Conservation (phyloP, 2,329 filamentous ascomycete species). For the Dactylonectria macrodidyma region DNA sequence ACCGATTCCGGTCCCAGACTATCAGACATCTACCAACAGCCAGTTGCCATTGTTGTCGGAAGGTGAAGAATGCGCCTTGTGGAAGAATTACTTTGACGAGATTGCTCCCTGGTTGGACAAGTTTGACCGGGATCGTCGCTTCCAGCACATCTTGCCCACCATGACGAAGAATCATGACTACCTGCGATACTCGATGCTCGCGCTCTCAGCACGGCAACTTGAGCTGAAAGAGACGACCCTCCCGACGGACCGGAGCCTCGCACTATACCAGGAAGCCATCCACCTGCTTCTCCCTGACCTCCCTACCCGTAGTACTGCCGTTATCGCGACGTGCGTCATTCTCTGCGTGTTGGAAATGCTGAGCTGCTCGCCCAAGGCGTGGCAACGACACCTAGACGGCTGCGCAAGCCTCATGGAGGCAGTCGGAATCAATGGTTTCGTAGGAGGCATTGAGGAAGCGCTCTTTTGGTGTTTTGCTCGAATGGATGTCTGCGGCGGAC, state of each 20-base stretch:
- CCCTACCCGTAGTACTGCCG: conserved; percentile 62
- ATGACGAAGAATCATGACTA: conserved; percentile 61
- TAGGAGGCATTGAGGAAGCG: conserved; percentile 64
- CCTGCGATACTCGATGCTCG: conserved; percentile 64
- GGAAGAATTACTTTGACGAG: conserved; percentile 60
- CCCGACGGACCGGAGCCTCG: conserved; percentile 58
- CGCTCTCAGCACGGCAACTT: conserved; percentile 66
- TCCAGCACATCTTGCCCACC: conserved; percentile 62
- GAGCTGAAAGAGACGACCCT: conserved; percentile 58
- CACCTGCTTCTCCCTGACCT: conserved; percentile 64
- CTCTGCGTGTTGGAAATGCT: conserved; percentile 70
- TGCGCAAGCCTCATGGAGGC: conserved; percentile 66
- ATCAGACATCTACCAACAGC: conserved; percentile 25
- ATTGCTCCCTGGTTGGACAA: conserved; percentile 66
- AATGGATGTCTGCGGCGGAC: conserved; percentile 68
- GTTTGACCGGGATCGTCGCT: conserved; percentile 65
- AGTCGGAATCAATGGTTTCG: conserved; percentile 65
- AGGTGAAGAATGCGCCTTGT: conserved; percentile 53
- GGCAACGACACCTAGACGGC: conserved; percentile 66
- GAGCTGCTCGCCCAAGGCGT: conserved; percentile 62
- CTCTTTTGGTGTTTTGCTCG: conserved; percentile 70
- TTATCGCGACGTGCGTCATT: conserved; percentile 67
- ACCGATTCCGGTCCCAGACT: conserved; percentile 34
- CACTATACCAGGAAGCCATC: conserved; percentile 67
- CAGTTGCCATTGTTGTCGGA: conserved; percentile 42